Evolutionary conservation across 768 basidiomycete genomes (phyloP), one percentile per base, ranked within the genome.

Genomic region (Lactifluus pinguis): DNA sequence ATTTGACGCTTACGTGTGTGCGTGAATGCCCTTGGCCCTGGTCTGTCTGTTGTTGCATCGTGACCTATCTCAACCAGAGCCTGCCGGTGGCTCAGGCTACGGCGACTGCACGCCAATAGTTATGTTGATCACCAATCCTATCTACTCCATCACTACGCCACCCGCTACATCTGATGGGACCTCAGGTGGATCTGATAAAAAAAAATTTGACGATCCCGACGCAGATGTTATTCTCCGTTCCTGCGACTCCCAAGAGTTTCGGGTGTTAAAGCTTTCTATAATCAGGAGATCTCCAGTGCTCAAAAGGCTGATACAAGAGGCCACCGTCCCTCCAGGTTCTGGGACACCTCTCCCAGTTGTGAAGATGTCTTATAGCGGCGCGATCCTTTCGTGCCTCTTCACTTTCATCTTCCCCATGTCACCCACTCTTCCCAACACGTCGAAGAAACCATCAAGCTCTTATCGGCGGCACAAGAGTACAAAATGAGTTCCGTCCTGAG

Each of bases 201-300:
- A 38, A 3, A 30, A 49, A 0, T 59, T 54, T 38, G 52, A 62
- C 17, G 47, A 62, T 9, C 57, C 51, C 2, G 57, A 62, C 8
- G 61, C 57, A 10, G 61, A 62, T 34, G 30, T 62, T 38, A 29
- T 59, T 25, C 39, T 63, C 7, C 57, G 53, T 6, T 54, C 62
- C 3, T 3, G 30, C 14, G 57, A 57, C 19, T 41, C 39, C 7
- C 49, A 21, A 3, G 41, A 32, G 4, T 57, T 50, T 51, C 57
- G 57, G 5, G 49, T 57, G 4, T n/a, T 50, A 8, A 50, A 50
- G 15, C 13, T 50, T 3, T 57, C 32, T 50, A 49, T 57, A 4
- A 41, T 34, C 41, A 50, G 4, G 30, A 34, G 49, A 30, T 57
- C 57, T 17, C 29, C 49, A 13, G 29, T 44, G 19, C 49, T 57